Evolutionary conservation across 2,329 filamentous ascomycete species (phyloP).

Genomic region (Diaporthe destruens): DNA sequence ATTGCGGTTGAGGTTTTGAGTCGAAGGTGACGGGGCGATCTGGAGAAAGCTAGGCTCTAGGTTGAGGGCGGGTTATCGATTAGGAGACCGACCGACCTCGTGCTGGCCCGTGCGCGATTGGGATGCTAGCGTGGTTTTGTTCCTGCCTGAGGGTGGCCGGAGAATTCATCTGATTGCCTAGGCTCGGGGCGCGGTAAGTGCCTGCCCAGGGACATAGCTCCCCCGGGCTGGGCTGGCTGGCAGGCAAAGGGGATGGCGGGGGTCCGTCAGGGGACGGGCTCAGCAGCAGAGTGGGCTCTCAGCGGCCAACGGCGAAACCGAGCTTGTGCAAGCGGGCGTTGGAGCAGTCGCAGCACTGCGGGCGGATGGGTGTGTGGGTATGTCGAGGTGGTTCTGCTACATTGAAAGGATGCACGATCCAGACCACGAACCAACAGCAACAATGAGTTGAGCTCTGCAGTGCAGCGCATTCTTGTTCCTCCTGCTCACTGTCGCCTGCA

Average conservation of each 20-base stretch:
- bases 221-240: slow-evolving; percentile 3
- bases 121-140: slow-evolving; percentile 2
- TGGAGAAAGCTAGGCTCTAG: slow-evolving; percentile 20
- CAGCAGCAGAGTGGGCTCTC: slow-evolving; percentile 1
- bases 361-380: slow-evolving; percentile 16
- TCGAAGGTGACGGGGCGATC: slow-evolving; percentile 18
- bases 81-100: background rate
- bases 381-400: slow-evolving; percentile 15
- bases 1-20: slow-evolving; percentile 24
- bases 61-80: slow-evolving; percentile 22
- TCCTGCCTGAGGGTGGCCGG: slow-evolving; percentile 10
- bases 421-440: slow-evolving; percentile 35
- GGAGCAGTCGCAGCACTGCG: slow-evolving; percentile 20
- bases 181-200: background rate
- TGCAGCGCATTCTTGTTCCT: slow-evolving; percentile 8
- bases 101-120: slow-evolving; percentile 12
- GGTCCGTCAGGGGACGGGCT: slow-evolving; percentile 10
- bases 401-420: slow-evolving; percentile 30
- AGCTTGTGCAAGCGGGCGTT: slow-evolving; percentile 27
- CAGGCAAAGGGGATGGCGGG: background rate
- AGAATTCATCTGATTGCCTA: slow-evolving; percentile 16
- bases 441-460: slow-evolving; percentile 37
- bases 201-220: slow-evolving; percentile 17
- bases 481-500: slow-evolving; percentile 18
- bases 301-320: slow-evolving; percentile 26